phyloP scores from a whole-genome alignment of 2,329 filamentous ascomycete species.

The Hypoxylon sp. region DNA sequence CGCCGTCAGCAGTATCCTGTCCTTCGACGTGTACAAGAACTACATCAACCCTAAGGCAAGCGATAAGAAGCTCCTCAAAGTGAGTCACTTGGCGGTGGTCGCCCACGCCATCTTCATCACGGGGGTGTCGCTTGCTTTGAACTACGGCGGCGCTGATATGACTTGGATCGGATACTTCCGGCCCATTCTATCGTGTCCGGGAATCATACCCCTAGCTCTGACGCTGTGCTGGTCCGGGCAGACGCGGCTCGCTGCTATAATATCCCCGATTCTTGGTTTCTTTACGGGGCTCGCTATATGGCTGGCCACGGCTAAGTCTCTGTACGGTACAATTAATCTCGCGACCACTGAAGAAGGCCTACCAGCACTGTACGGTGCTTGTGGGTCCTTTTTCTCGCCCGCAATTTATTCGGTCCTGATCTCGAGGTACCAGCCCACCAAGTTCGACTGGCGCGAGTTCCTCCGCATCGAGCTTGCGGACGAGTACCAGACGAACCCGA shows the following conservation, averaged over 20 bases:
- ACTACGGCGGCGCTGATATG: constrained; percentile 64
- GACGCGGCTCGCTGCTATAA: constrained; percentile 56
- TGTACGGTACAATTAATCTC: constrained; percentile 58
- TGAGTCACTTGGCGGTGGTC: constrained; percentile 62
- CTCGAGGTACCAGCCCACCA: constrained; percentile 56
- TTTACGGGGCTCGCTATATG: constrained; percentile 59
- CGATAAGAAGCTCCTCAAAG: constrained; percentile 57
- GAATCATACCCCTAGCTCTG: constrained; percentile 61
- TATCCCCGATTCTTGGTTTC: constrained; percentile 58
- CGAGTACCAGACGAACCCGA: constrained; percentile 47
- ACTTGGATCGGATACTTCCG: constrained; percentile 57
- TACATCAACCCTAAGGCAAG: constrained; percentile 62
- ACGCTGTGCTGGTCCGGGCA: constrained; percentile 61
- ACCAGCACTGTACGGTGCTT: constrained; percentile 60
- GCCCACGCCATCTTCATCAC: constrained; percentile 63
- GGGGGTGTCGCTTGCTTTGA: constrained; percentile 60
- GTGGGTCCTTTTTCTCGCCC: constrained; percentile 61
- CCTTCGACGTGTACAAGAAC: constrained; percentile 64
- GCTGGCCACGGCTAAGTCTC: constrained; percentile 57
- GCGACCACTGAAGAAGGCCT: constrained; percentile 56
- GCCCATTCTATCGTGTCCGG: constrained; percentile 47
- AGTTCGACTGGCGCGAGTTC: constrained; percentile 56
- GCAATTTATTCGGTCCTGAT: constrained; percentile 61
- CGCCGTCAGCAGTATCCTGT: constrained; percentile 64
- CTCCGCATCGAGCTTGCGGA: constrained; percentile 61